Evolutionary conservation across 202 grass and related monocot species (phyloP).

Genomic region (Zoysia matrella): DNA sequence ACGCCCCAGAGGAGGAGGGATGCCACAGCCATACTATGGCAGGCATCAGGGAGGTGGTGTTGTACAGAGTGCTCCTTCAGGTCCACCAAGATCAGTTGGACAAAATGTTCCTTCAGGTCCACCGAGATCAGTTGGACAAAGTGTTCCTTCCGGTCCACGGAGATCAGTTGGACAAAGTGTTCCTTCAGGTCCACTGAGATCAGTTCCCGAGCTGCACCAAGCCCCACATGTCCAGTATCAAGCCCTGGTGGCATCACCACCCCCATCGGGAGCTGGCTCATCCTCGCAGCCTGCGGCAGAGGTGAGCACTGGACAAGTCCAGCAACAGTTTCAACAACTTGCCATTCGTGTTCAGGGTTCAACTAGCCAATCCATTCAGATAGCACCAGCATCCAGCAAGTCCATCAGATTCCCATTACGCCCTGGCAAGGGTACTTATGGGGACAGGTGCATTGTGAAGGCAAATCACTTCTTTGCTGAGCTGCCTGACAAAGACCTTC

Average conservation of each 20-base stretch:
- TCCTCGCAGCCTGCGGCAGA: constrained; percentile 53
- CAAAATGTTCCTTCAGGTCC: constrained; percentile 13
- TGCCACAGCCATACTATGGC: no score
- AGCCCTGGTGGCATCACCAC: constrained; percentile 55
- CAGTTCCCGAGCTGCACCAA: constrained; percentile 99
- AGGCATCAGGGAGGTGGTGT: no score
- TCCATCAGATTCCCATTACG: no score
- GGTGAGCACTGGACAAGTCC: constrained; percentile 63
- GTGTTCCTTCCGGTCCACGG: constrained; percentile 54
- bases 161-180: constrained; percentile 55
- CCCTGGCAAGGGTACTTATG: no score
- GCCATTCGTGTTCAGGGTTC: constrained; percentile 54
- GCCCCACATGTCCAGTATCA: constrained; percentile 68
- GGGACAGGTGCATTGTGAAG: no score
- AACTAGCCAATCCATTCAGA: constrained; percentile 62
- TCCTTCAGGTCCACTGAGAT: constrained; percentile 61
- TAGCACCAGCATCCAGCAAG: no score
- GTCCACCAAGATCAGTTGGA: constrained; percentile 67
- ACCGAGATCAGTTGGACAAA: constrained; percentile 68
- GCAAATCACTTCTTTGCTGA: constrained; percentile 99
- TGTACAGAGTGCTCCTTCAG: constrained; percentile 49
- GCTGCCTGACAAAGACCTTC: constrained; percentile 96
- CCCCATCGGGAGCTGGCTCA: neutral
- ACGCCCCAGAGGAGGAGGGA: no score
- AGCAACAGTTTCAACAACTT: constrained; percentile 74